phyloP scores from a whole-genome alignment of 257 asterid genomes.

The Solanum okadae region DNA sequence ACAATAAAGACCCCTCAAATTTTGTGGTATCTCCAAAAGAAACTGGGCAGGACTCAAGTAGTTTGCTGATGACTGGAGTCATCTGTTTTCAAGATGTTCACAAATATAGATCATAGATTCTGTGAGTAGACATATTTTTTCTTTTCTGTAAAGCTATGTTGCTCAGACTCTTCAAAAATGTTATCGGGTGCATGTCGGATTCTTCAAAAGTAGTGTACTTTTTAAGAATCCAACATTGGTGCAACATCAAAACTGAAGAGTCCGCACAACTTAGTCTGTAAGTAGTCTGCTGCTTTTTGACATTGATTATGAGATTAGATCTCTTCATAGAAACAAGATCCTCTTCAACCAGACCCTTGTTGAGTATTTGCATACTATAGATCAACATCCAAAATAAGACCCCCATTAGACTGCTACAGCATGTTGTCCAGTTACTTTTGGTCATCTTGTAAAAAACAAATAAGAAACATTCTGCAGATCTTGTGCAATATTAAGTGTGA shows the following conservation, averaged over 20 bases:
- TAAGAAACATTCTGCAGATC: background rate
- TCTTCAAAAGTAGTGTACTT: background rate
- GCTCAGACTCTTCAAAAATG: background rate
- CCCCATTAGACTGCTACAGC: background rate
- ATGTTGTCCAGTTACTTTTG: no score
- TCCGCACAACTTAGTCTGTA: background rate
- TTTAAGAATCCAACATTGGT: background rate
- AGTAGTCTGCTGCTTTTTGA: background rate
- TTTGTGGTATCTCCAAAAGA: slow-evolving; percentile 67
- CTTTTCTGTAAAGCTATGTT: background rate
- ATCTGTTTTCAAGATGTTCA: background rate
- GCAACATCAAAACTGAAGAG: background rate
- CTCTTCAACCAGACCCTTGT: background rate
- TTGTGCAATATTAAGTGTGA: background rate
- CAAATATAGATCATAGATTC: background rate
- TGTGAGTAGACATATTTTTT: background rate
- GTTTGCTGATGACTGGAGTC: background rate
- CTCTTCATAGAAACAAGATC: background rate
- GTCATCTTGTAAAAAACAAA: background rate
- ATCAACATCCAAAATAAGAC: background rate
- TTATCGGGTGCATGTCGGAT: background rate
- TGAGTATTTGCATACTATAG: background rate
- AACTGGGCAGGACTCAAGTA: slow-evolving; percentile 23
- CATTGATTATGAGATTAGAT: background rate
- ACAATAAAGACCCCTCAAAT: slow-evolving; percentile 41